Evolutionary conservation across 495 filamentous ascomycete species (phyloP).

Genomic region (Melanomma pulvis-pyrius): DNA sequence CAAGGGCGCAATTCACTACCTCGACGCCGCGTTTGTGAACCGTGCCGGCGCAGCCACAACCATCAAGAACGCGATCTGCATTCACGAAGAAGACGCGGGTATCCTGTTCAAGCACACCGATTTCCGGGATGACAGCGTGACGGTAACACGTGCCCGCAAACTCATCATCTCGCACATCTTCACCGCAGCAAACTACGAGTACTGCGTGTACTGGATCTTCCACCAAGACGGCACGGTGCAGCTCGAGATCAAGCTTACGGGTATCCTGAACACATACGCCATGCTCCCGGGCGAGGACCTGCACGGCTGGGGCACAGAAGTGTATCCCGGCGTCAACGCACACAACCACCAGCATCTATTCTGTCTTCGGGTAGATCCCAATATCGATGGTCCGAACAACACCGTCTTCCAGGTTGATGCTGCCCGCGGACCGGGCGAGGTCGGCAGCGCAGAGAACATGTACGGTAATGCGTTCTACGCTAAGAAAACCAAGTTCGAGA

Average conservation of each 20-base stretch:
- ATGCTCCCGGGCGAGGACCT: slow-evolving; percentile 84
- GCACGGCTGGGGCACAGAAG: slow-evolving; percentile 88
- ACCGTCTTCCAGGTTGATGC: slow-evolving; percentile 85
- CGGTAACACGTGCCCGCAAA: slow-evolving; percentile 86
- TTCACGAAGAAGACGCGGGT: slow-evolving; percentile 93
- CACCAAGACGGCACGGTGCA: slow-evolving; percentile 93
- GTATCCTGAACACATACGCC: slow-evolving; percentile 91
- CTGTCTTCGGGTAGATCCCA: slow-evolving; percentile 86
- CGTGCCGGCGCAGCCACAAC: slow-evolving; percentile 72
- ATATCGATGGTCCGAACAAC: slow-evolving; percentile 85
- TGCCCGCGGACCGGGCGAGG: slow-evolving; percentile 63
- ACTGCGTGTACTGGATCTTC: slow-evolving; percentile 92
- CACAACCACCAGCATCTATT: slow-evolving; percentile 96
- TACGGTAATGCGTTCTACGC: slow-evolving; percentile 96
- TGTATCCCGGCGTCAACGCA: slow-evolving; percentile 83
- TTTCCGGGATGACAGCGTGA: slow-evolving; percentile 85
- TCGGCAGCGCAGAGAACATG: slow-evolving; percentile 79
- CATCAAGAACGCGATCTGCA: slow-evolving; percentile 95
- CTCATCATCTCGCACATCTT: slow-evolving; percentile 91
- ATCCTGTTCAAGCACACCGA: slow-evolving; percentile 96
- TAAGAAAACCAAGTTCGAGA: slow-evolving; percentile 81
- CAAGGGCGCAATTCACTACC: slow-evolving; percentile 92
- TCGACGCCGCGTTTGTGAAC: slow-evolving; percentile 83
- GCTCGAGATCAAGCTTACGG: slow-evolving; percentile 92
- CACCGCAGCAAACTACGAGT: slow-evolving; percentile 97